Evolutionary conservation across 2,329 filamentous ascomycete genomes (phyloP), one percentile per base, ranked within the genome.

Genomic region (Aspergillus tubingensis): DNA sequence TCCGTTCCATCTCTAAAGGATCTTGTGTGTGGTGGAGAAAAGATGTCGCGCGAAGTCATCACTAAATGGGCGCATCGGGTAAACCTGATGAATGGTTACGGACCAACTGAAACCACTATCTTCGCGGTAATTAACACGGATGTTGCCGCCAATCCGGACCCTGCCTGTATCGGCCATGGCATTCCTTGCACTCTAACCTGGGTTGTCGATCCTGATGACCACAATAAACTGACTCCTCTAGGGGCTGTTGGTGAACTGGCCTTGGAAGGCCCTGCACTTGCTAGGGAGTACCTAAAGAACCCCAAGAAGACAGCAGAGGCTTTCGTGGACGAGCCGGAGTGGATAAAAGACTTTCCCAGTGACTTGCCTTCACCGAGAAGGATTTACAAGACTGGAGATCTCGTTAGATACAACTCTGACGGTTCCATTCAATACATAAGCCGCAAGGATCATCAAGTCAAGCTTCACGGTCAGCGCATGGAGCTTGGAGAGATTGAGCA

Each of bases 1-100:
- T 76, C 61, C 36, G 79, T 67, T 36, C 80, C 65, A 59, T 73
- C 73, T 5, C 63, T 83, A 55, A 78, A 81, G 59, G 75, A 75
- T 1, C 70, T 83, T 8, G 72, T 77, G 0, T 72, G 75, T 15
- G 80, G 79, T 47, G 81, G 81, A 41, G 81, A 83, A 74, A 86
- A 90, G 2, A 83, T 96, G 77, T 92, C 90, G 0, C 84, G 86
- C 36, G 84, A 86, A 30, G 90, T 96, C 0, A 86, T 89, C 43
- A 80, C 83, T 0, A 83, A 82, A 50, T 96, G 93, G 93, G 83
- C 81, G 13, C 71, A 72, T 21, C 67, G 64, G 10, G 72, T 76
- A 0, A 74, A 73, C 8, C 64, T 82, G 23, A 68, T 76, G 57
- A 77, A 76, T 53, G 71, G 65, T 13, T 79, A 79, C 57, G 76